Base-by-base conservation (phyloP, 1,284 basidiomycete species). In the Clitocybe nebularis region DNA sequence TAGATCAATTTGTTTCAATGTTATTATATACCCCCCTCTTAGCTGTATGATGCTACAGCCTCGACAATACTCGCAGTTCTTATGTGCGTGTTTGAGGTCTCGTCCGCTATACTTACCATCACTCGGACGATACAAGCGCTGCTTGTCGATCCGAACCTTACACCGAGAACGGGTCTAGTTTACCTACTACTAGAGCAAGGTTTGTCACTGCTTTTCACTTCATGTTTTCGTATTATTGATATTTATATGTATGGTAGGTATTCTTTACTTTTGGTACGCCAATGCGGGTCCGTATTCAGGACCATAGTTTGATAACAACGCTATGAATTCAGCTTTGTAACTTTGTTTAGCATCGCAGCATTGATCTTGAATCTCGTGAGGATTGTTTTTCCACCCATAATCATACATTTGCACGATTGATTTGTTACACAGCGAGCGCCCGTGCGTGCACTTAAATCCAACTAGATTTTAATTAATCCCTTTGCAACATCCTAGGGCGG, bases 161-260 rank as follows among this genome's bases (percentile, higher is more conserved):
- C 20, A 16, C 47, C 41, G 26, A 35, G 36, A 14, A 21, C 25
- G 19, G 41, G 43, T 5, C 30, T 52, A 13, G 24, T 43, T 5
- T 45, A 39, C 23, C 34, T 52, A 7, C 29, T 52, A 8, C 30
- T 51, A 16, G 32, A 49, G 25, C 50, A 51, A 42, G 50, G 50
- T 49, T 22, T 10, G 44, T 21, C 13, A 1, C 11, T 28, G 21
- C 30, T 11, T 16, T 36, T 25, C 11, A 19, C 9, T 20, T n/a
- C n/a, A 29, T 26, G 10, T n/a, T 26, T 17, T 19, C 23, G 13
- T 25, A 21, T 19, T 23, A 8, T 28, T 35, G 13, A 1, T 16
- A 19, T 16, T 13, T 20, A 5, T 23, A 13, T 34, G 16, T 7
- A 13, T 23, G 13, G 14, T 17, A 49, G 49, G 49, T 36, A 34